phyloP scores from a whole-genome alignment of 1,284 basidiomycete species.

The Phlebopus sp. region DNA sequence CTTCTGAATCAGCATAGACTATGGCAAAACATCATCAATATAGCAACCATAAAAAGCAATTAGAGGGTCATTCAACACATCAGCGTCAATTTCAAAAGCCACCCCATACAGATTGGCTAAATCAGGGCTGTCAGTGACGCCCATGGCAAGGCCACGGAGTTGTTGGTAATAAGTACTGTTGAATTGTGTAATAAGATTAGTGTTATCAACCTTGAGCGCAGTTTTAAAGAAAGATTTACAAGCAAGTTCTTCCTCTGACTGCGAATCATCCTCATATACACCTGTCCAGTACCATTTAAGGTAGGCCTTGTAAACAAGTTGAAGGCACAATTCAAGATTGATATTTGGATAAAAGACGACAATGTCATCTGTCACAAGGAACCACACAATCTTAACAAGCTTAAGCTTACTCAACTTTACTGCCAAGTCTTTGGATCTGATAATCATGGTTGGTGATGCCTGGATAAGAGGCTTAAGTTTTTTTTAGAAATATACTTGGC shows the following conservation, averaged over 20 bases:
- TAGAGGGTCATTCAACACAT: background rate
- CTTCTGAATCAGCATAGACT: slow-evolving; percentile 11
- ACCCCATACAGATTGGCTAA: slow-evolving; percentile 24
- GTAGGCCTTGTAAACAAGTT: too few species aligned
- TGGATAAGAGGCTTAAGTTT: background rate
- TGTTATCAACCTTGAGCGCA: background rate
- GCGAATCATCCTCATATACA: background rate
- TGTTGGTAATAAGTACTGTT: too few species aligned
- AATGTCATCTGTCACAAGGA: background rate
- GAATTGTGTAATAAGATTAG: background rate
- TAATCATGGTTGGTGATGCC: background rate
- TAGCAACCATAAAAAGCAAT: slow-evolving; percentile 23
- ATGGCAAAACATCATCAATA: slow-evolving; percentile 24
- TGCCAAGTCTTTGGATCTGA: background rate
- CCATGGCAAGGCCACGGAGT: slow-evolving; percentile 14
- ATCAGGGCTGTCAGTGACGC: slow-evolving; percentile 19
- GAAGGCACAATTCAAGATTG: background rate
- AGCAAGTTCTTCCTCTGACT: background rate
- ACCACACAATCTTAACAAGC: background rate
- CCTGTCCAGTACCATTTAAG: background rate
- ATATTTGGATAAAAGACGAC: background rate
- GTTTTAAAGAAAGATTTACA: background rate
- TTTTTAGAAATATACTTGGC: too few species aligned
- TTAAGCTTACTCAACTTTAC: background rate
- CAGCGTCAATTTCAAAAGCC: slow-evolving; percentile 12